Percentiles rank a stretch among this genome's conserved stretches.
phyloP scores from a whole-genome alignment of 2,329 filamentous ascomycete genomes.

The Alternaria viburni region DNA sequence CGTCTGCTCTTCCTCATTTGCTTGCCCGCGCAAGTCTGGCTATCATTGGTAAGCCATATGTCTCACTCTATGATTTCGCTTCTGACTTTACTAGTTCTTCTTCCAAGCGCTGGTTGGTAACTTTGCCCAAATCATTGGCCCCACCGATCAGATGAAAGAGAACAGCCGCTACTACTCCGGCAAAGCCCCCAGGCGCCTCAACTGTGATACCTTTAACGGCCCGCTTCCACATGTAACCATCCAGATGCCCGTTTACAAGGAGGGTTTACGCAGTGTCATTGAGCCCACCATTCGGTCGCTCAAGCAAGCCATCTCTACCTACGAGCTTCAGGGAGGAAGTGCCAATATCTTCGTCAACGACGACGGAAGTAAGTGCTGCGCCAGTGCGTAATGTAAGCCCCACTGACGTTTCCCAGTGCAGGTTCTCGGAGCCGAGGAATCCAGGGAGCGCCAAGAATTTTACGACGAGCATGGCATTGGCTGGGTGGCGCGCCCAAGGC shows the following conservation, averaged over 20 bases:
- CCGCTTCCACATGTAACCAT: constrained; percentile 73
- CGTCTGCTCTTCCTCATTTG: constrained; percentile 62
- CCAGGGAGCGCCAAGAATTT: constrained; percentile 54
- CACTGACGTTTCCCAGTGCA: constrained; percentile 53
- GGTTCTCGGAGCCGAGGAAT: constrained; percentile 58
- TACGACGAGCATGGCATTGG: constrained; percentile 59
- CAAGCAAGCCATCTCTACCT: constrained; percentile 67
- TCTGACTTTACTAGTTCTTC: constrained; percentile 34
- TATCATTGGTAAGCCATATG: constrained; percentile 54
- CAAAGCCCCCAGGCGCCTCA: constrained; percentile 55
- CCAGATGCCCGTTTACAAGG: constrained; percentile 88
- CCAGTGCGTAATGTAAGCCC: neutral
- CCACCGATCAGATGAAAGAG: constrained; percentile 71
- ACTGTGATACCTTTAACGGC: constrained; percentile 57
- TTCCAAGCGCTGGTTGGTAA: constrained; percentile 35
- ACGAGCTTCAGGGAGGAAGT: constrained; percentile 64
- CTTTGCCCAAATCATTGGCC: constrained; percentile 69
- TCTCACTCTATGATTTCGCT: neutral
- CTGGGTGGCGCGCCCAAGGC: constrained; percentile 57
- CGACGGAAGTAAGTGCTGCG: constrained; percentile 57
- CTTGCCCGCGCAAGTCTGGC: constrained; percentile 64
- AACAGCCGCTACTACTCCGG: constrained; percentile 88
- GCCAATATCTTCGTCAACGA: constrained; percentile 74
- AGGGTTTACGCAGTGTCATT: constrained; percentile 77
- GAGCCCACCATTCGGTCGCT: constrained; percentile 77